Base-by-base conservation (phyloP, 768 basidiomycete genomes). In the Auricularia auricula-judae region DNA sequence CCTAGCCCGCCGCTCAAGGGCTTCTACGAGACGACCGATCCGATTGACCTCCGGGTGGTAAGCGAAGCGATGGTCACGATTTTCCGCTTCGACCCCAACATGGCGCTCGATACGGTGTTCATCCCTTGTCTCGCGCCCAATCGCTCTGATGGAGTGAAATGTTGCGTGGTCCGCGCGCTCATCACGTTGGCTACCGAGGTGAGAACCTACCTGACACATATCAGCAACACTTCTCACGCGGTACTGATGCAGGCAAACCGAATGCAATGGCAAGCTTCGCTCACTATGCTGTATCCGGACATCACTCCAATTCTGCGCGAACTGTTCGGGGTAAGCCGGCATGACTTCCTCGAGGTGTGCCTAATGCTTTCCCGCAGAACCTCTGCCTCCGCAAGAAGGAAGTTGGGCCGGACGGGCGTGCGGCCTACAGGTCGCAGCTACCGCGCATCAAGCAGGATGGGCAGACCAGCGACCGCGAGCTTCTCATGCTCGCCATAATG, bases 61-160 rank as follows among this genome's bases (percentile, higher is more conserved):
- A 85, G 86, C 1, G 87, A 92, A 67, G 87, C 86, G 0, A 76
- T 97, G 12, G 87, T 87, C 2, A 81, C 83, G 1, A 73, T 92
- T 11, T 93, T 82, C 72, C 83, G 89, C 12, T 89, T 88, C 68
- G 72, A 91, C 29, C 81, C 87, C 0, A 75, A 80, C 54, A 81
- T 85, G 58, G 87, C 90, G 44, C 79, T 84, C 2, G 61, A 86
- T 4, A 78, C 78, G 0, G 70, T 92, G 5, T 89, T 93, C 70
- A 69, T 76, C 29, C 77, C 78, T 12, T 89, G 90, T 67, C 72
- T 92, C 47, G 85, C 87, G 63, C 84, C 91, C 8, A 89, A 92
- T 68, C 82, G 88, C 36, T 87, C 89, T 1, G 89, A 92, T 34
- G 87, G 87, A 1, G 84, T 90, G 68, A 93, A 93, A 76, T 83